A percentile compares a stretch with the other conserved stretches of the same genome.
Evolutionary conservation across 441 rosid species (phyloP).

Genomic region (Aquilaria agallochum): DNA sequence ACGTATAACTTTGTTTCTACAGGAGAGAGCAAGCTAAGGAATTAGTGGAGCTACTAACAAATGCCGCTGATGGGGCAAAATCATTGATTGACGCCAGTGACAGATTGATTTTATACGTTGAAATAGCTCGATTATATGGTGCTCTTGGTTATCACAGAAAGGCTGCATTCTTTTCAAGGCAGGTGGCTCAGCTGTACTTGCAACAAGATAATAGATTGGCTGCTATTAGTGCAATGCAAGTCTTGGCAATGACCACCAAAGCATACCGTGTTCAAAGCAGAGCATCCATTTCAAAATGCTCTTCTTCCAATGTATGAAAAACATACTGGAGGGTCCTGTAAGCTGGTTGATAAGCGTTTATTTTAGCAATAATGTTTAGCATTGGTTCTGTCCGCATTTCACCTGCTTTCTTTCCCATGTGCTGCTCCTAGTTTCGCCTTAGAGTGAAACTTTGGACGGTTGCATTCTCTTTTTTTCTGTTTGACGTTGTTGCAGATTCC

Average conservation of each 20-base stretch:
- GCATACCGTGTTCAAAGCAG: slow-evolving; percentile 91
- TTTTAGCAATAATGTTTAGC: too few relatives aligned
- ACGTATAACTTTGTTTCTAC: slow-evolving; percentile 16
- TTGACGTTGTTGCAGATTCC: background rate
- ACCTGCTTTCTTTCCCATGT: too few relatives aligned
- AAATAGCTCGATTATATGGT: slow-evolving; percentile 93
- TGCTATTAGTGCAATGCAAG: slow-evolving; percentile 96
- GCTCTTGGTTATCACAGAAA: slow-evolving; percentile 86
- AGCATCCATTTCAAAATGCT: slow-evolving; percentile 55
- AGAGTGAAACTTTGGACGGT: too few relatives aligned
- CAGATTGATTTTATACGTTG: slow-evolving; percentile 80
- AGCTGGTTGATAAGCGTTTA: too few relatives aligned
- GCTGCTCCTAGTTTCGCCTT: too few relatives aligned
- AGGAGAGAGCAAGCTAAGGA: slow-evolving; percentile 90
- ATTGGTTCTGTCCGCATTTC: too few relatives aligned
- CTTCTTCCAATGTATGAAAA: slow-evolving; percentile 35
- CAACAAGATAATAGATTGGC: slow-evolving; percentile 92
- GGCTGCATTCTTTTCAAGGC: slow-evolving; percentile 98
- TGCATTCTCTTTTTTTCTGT: too few relatives aligned
- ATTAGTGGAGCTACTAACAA: slow-evolving; percentile 82
- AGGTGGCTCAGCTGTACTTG: slow-evolving; percentile 93
- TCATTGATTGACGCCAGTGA: slow-evolving; percentile 93
- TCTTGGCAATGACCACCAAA: slow-evolving; percentile 89
- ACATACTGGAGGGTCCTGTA: too few relatives aligned
- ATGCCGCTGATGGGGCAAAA: slow-evolving; percentile 96